Evolutionary conservation across 176 grass and related monocot genomes (phyloP).

Genomic region (Chloris gayana): DNA sequence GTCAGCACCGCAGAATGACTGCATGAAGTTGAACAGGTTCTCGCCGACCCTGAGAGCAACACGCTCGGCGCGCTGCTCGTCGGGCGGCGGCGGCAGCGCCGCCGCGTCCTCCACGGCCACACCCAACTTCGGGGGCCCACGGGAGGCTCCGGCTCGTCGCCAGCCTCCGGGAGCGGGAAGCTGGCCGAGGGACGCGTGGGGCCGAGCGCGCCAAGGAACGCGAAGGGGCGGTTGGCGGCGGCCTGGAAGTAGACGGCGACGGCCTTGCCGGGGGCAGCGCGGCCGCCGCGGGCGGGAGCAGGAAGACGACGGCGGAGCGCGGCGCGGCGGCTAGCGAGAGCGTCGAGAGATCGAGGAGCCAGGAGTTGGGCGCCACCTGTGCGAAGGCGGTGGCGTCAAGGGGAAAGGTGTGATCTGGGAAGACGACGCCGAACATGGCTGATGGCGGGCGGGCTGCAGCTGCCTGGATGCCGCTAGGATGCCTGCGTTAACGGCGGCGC

Average conservation of each 20-base stretch:
- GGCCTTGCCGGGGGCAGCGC: conserved; percentile 75
- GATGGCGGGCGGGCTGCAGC: neutral
- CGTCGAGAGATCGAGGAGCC: conserved; percentile 73
- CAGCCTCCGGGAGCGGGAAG: conserved; percentile 71
- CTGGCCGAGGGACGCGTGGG: conserved; percentile 67
- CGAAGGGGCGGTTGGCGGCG: conserved; percentile 60
- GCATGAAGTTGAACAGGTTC: conserved; percentile 99
- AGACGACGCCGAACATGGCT: conserved; percentile 88
- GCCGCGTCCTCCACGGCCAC: conserved; percentile 77
- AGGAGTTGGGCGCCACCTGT: conserved; percentile 78
- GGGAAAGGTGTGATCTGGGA: conserved; percentile 83
- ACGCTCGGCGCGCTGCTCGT: conserved; percentile 69
- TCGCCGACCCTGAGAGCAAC: conserved; percentile 84
- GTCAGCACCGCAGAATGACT: conserved; percentile 89
- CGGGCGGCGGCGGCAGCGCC: conserved; percentile 63
- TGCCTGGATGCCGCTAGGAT: conserved; percentile 26
- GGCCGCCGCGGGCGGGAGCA: conserved; percentile 62
- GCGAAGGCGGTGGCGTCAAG: conserved; percentile 72
- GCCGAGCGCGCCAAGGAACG: conserved; percentile 74
- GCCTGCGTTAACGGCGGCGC: neutral
- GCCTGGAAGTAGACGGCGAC: conserved; percentile 84
- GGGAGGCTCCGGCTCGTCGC: conserved; percentile 52
- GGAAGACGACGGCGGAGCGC: conserved; percentile 64
- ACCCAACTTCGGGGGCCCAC: conserved; percentile 72
- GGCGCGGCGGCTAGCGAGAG: conserved; percentile 50